phyloP scores from a whole-genome alignment of 352 stramenopile species.

The Globisporangium nodosum region DNA sequence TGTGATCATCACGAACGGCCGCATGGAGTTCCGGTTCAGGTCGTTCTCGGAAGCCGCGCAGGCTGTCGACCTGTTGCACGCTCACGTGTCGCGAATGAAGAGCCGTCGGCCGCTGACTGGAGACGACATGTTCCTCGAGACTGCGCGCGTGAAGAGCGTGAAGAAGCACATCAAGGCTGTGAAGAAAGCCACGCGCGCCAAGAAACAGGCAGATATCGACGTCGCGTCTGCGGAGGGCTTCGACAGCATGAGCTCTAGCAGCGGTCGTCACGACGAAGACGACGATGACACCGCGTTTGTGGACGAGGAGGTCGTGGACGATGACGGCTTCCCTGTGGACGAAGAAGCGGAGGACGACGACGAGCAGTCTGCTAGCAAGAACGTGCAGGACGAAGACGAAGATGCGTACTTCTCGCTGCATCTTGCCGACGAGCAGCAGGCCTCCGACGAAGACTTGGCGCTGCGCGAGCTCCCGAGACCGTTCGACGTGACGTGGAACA shows the following conservation, averaged over 20 bases:
- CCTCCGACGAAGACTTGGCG: constrained; percentile 31
- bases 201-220: constrained; percentile 15
- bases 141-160: constrained; percentile 32
- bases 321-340: constrained; percentile 14
- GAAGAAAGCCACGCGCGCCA: constrained; percentile 15
- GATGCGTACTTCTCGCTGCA: constrained; percentile 51
- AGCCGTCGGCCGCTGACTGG: constrained; percentile 35
- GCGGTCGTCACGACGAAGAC: constrained; percentile 7
- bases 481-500: constrained; percentile 77
- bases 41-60: constrained; percentile 72
- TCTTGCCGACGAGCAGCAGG: constrained; percentile 24
- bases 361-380: constrained; percentile 12
- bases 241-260: constrained; percentile 13
- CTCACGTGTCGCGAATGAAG: constrained; percentile 49
- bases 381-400: constrained; percentile 25
- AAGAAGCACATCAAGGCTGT: constrained; percentile 26
- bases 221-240: constrained; percentile 9
- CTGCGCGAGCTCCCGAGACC: constrained; percentile 40
- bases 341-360: constrained; percentile 15
- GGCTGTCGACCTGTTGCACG: constrained; percentile 57
- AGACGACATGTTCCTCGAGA: constrained; percentile 36
- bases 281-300: constrained; percentile 21
- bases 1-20: constrained; percentile 48
- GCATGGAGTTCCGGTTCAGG: constrained; percentile 65
- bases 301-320: constrained; percentile 27